These are phyloP conservation scores for Sanghuangporus sanghuang DNA, from an alignment of 1,284 basidiomycete genomes.

Conservation along the genomic window DNA sequence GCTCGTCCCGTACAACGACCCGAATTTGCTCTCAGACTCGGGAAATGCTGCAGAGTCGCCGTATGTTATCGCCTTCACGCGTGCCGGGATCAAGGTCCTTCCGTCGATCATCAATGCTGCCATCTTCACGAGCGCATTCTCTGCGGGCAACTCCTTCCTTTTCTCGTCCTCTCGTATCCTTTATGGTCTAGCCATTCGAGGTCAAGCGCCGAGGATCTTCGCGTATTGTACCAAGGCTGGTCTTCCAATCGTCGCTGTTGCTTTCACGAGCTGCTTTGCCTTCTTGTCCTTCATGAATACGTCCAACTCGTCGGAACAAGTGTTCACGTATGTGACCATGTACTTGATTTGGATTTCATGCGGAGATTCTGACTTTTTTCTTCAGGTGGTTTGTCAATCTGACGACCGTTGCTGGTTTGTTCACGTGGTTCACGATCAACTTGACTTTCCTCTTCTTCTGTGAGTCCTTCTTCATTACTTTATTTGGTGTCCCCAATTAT, in stretches of 20 bases:
- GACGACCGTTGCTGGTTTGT: conserved; percentile 53
- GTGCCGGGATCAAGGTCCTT: conserved; percentile 70
- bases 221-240: conserved; percentile 68
- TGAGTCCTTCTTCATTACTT: conserved; percentile 36
- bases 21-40: conserved; percentile 43
- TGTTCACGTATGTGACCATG: conserved; percentile 32
- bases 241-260: conserved; percentile 54
- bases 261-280: conserved; percentile 34
- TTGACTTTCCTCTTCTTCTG: conserved; percentile 72
- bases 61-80: conserved; percentile 79
- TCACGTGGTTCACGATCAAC: conserved; percentile 69
- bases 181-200: conserved; percentile 75
- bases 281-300: conserved; percentile 50
- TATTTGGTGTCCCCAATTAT: not conserved
- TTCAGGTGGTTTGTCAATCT: conserved; percentile 54
- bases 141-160: conserved; percentile 76
- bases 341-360: not conserved
- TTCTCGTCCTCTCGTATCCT: conserved; percentile 80
- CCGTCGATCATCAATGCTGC: conserved; percentile 68
- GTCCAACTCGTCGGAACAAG: conserved; percentile 26
- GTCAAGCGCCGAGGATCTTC: conserved; percentile 64
- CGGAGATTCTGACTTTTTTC: conserved; percentile 27
- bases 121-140: conserved; percentile 73
- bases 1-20: conserved; percentile 71
- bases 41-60: conserved; percentile 66